Conservation (phyloP, 2,329 filamentous ascomycete genomes). For the Penicillium hordei region DNA sequence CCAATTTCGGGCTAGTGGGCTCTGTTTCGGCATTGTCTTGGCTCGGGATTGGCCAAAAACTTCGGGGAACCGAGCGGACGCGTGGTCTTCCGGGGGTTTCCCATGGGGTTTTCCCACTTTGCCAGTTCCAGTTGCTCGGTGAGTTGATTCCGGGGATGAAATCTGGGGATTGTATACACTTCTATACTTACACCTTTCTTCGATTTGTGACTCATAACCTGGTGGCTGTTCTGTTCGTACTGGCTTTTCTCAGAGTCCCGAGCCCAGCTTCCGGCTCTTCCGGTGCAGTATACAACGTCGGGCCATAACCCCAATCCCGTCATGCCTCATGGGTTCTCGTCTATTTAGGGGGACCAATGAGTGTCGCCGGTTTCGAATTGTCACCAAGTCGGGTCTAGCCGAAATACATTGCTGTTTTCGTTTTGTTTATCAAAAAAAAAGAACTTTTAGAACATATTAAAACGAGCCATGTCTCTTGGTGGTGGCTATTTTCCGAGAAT, state of each 20-base stretch:
- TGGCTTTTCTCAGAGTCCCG: not conserved
- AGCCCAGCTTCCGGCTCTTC: not conserved
- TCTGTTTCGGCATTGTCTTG: not conserved
- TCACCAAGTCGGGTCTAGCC: not conserved
- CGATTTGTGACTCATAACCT: not conserved
- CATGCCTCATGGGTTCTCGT: not conserved
- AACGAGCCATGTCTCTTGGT: not conserved
- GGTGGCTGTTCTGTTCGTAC: not conserved
- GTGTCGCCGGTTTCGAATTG: not conserved
- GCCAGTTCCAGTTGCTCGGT: conserved; percentile 21
- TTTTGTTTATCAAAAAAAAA: not conserved
- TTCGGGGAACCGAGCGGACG: conserved; percentile 13
- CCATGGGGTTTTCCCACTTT: conserved; percentile 1
- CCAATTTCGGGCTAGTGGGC: not conserved
- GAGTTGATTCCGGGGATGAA: conserved; percentile 13
- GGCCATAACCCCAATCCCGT: not conserved
- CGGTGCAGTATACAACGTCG: not conserved
- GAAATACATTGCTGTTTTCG: not conserved
- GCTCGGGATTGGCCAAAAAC: conserved; percentile 3
- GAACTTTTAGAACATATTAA: too few species aligned
- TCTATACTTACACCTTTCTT: not conserved
- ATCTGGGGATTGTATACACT: conserved; percentile 8
- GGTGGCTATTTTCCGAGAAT: not conserved
- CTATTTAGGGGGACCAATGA: not conserved
- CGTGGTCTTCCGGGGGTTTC: too few species aligned